A percentile compares a stretch with the other conserved stretches of the same genome.
Evolutionary conservation across 2,329 filamentous ascomycete species (phyloP).

Genomic region (Chrysoporthe cubensis): DNA sequence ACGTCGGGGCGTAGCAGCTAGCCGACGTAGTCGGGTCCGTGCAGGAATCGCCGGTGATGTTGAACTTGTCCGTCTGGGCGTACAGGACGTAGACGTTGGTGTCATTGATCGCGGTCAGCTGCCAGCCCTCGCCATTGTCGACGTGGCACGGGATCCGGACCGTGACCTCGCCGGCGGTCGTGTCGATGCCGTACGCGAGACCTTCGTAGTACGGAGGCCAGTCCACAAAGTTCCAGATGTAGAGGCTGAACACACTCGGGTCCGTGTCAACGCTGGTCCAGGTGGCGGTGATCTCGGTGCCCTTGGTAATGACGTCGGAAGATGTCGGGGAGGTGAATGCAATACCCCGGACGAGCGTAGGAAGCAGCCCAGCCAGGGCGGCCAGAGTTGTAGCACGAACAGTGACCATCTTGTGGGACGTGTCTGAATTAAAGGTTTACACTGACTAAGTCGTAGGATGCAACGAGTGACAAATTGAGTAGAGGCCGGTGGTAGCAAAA

Average conservation of each 20-base stretch:
- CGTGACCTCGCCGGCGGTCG: neutral
- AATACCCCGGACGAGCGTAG: conserved; percentile 18
- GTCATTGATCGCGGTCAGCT: conserved; percentile 26
- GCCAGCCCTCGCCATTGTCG: conserved; percentile 16
- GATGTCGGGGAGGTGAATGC: conserved; percentile 16
- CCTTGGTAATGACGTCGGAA: conserved; percentile 8
- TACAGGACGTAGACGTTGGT: conserved; percentile 29
- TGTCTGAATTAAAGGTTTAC: neutral
- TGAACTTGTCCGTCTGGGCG: conserved; percentile 24
- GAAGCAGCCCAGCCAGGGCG: conserved; percentile 10
- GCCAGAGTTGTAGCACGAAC: conserved; percentile 7
- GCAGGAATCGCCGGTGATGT: conserved; percentile 21
- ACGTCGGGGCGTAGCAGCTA: conserved; percentile 13
- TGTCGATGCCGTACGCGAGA: conserved; percentile 23
- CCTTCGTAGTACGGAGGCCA: conserved; percentile 26
- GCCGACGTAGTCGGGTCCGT: conserved; percentile 15
- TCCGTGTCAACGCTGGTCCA: conserved; percentile 21
- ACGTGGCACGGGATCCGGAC: conserved; percentile 23
- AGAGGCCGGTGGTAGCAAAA: neutral
- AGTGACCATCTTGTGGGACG: conserved; percentile 1
- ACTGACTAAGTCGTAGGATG: neutral
- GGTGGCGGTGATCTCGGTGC: conserved; percentile 13
- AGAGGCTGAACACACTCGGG: conserved; percentile 24
- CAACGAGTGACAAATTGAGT: neutral
- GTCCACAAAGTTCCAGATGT: conserved; percentile 26